Evolutionary conservation across 2,329 filamentous ascomycete genomes (phyloP).

Genomic region (Fusarium subglutinans): DNA sequence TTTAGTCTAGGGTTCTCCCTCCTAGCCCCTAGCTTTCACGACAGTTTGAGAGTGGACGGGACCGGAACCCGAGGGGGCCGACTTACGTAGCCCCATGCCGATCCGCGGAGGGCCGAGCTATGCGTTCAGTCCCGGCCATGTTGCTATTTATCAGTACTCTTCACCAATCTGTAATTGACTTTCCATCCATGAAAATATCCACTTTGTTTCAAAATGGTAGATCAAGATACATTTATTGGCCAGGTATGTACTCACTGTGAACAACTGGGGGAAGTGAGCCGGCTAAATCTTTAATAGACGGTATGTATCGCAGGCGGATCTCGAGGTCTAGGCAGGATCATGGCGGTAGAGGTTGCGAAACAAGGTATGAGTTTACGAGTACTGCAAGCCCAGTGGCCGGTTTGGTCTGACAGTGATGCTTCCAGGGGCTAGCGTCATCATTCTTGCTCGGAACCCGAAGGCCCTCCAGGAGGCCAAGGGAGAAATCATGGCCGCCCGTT

Average conservation of each 20-base stretch:
- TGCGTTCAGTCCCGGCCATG: neutral
- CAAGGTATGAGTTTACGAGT: neutral
- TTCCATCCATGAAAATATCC: neutral
- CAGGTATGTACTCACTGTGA: neutral
- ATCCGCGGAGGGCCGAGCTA: neutral
- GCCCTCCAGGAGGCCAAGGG: neutral
- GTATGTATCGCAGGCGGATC: neutral
- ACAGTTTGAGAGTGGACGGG: neutral
- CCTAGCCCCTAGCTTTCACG: too few relatives aligned
- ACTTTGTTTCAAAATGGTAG: neutral
- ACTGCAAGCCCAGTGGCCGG: neutral
- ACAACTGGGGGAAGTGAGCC: neutral
- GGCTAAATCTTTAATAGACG: neutral
- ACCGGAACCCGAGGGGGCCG: neutral
- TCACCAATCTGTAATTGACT: fast-evolving
- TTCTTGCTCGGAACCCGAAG: neutral
- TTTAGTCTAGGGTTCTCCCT: too few relatives aligned
- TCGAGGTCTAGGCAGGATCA: neutral
- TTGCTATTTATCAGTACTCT: neutral
- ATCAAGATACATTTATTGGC: neutral
- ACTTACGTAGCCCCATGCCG: neutral
- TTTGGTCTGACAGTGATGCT: neutral
- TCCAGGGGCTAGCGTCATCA: neutral
- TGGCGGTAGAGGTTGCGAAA: neutral
- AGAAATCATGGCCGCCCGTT: neutral